phyloP scores from a whole-genome alignment of 768 basidiomycete genomes.

The Termitomyces sp. region DNA sequence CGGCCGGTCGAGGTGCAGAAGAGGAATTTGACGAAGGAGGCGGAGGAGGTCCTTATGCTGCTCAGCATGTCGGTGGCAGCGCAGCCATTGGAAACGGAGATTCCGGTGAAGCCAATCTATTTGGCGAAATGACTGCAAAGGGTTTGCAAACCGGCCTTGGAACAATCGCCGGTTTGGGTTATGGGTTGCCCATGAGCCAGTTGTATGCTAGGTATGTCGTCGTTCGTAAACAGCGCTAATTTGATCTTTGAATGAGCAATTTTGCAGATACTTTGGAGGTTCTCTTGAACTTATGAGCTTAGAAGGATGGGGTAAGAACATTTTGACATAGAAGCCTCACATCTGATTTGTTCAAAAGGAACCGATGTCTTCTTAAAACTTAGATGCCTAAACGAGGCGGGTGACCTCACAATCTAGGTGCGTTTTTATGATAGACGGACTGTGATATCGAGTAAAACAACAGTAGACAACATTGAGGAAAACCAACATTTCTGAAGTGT shows the following conservation, averaged over 20 bases:
- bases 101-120: conserved; percentile 51
- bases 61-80: conserved; percentile 71
- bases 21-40: conserved; percentile 34
- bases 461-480: conserved; percentile 2
- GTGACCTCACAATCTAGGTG: conserved; percentile 35
- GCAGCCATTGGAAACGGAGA: conserved; percentile 51
- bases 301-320: conserved; percentile 76
- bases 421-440: not conserved
- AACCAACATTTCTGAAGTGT: conserved; percentile 1
- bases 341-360: conserved; percentile 23
- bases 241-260: not conserved
- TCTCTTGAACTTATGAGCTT: conserved; percentile 77
- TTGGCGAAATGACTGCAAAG: conserved; percentile 75
- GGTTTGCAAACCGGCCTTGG: conserved; percentile 79
- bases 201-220: conserved; percentile 57
- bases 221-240: not conserved
- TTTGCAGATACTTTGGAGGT: conserved; percentile 76
- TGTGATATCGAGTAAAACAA: conserved; percentile 1
- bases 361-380: conserved; percentile 50
- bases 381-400: conserved; percentile 47
- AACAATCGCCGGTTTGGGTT: conserved; percentile 88
- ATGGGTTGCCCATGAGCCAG: conserved; percentile 80
- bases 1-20: conserved; percentile 55
- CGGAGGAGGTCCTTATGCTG: conserved; percentile 73
- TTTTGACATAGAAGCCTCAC: not conserved